Base-by-base conservation (phyloP, 2,329 filamentous ascomycete species). In the Pseudogymnoascus sp. region DNA sequence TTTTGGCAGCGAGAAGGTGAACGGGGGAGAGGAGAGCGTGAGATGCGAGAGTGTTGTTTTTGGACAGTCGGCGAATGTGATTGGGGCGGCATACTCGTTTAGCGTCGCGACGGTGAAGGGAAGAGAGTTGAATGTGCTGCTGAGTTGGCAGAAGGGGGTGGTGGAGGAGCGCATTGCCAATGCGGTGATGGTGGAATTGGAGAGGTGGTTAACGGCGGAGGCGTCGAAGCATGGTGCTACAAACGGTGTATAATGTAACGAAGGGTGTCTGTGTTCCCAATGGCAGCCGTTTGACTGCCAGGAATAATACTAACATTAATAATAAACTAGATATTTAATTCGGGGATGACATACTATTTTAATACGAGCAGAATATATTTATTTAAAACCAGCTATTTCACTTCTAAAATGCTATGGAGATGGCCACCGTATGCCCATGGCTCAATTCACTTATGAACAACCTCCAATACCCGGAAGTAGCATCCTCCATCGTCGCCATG, bases 61-160 rank as follows among this genome's bases (percentile, higher is more conserved):
- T 68, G 77, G 79, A 0, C 83, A 84, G 64, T 77, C 80, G 0
- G 76, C 78, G 23, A 76, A 76, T 64, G 73, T 78, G 4, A 72
- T 74, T 1, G 78, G 81, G 0, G 67, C 78, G 0, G 77, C 79
- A 0, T 67, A 85, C 2, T 71, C 69, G 1, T 64, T 84, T 23
- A 83, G 78, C 64, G 76, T 81, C 1, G 77, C 76, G 5, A 81
- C 80, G n/a, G 76, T 82, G 1, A 70, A 70, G 0, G 76, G 73
- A 0, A 77, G 76, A 0, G 70, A 70, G 0, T 65, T 85, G 53
- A 75, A 72, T 1, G 65, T 82, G n/a, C 74, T 74, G 0, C 50
- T 83, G 8, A 78, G 75, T 4, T 84, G 81, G 80, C 79, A 82
- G 69, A 75, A 81, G 12, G 75, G 73, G 0, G 71, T 78, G 18